Evolutionary conservation across 805 yeast genomes (phyloP).

Genomic region (Huiozyma sinensis): DNA sequence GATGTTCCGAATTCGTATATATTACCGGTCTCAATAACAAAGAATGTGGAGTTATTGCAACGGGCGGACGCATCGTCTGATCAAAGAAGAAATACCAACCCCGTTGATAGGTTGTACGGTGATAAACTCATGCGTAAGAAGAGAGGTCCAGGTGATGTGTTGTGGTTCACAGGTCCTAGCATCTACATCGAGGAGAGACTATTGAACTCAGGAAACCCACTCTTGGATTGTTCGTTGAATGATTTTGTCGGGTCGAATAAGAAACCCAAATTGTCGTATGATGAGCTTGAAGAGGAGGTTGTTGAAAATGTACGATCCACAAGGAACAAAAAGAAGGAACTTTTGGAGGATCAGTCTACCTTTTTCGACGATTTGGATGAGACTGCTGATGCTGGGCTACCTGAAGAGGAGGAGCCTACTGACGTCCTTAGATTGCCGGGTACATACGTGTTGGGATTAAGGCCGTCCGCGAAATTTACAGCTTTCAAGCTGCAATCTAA

Average conservation of each 20-base stretch:
- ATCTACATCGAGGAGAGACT: constrained; percentile 35
- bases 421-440: constrained; percentile 13
- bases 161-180: constrained; percentile 68
- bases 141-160: constrained; percentile 31
- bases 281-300: constrained; percentile 17
- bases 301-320: constrained; percentile 2
- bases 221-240: constrained; percentile 3
- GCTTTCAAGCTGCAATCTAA: constrained; percentile 38
- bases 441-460: constrained; percentile 21
- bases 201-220: constrained; percentile 16
- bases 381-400: constrained; percentile 13
- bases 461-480: constrained; percentile 68
- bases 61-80: constrained; percentile 26
- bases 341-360: not conserved
- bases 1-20: constrained; percentile 24
- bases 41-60: constrained; percentile 28
- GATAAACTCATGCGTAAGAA: constrained; percentile 5
- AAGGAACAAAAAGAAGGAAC: not conserved
- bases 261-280: constrained; percentile 10
- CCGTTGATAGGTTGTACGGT: constrained; percentile 2
- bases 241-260: constrained; percentile 2
- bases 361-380: constrained; percentile 5
- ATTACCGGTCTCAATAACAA: constrained; percentile 25
- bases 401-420: constrained; percentile 12
- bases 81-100: constrained; percentile 7